These are phyloP conservation scores for Phytophthora hybrid DNA, from an alignment of 352 stramenopile genomes.

Conservation along the genomic window DNA sequence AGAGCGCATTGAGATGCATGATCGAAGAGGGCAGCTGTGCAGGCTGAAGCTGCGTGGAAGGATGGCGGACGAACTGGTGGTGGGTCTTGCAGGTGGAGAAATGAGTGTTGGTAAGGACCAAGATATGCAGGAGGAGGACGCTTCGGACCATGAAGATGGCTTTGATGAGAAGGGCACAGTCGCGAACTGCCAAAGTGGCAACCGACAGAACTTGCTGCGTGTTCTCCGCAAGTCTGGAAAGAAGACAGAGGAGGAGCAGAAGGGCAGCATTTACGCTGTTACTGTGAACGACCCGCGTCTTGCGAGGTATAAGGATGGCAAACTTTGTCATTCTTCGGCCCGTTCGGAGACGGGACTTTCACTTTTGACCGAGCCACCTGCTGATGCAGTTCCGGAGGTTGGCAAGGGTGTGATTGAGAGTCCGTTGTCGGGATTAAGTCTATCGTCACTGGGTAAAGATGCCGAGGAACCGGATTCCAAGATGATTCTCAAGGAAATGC, in stretches of 20 bases:
- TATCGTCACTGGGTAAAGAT: conserved; percentile 48
- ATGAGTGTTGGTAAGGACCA: not conserved
- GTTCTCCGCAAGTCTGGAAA: conserved; percentile 10
- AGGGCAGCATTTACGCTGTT: conserved; percentile 45
- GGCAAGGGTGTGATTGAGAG: conserved; percentile 54
- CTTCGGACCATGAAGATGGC: conserved; percentile 65
- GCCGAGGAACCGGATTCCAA: conserved; percentile 71
- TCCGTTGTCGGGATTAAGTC: conserved; percentile 56
- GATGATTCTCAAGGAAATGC: conserved; percentile 63
- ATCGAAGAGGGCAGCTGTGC: conserved; percentile 72
- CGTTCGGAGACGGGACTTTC: conserved; percentile 32
- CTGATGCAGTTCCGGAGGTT: conserved; percentile 27
- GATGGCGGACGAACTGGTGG: conserved; percentile 48
- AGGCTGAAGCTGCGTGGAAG: conserved; percentile 75
- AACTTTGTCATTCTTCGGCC: conserved; percentile 5
- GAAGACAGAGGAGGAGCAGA: conserved; percentile 12
- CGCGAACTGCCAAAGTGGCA: conserved; percentile 13
- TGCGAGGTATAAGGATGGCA: conserved; percentile 12
- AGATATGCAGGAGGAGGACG: conserved; percentile 25
- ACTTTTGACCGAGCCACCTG: conserved; percentile 63
- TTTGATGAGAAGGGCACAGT: conserved; percentile 37
- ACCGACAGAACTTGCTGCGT: conserved; percentile 33
- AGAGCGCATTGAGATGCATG: conserved; percentile 65
- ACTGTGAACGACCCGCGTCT: conserved; percentile 57
- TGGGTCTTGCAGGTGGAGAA: conserved; percentile 21